Base-by-base conservation (phyloP, 805 yeast species). In the Saccharomycopsis schoenii region DNA sequence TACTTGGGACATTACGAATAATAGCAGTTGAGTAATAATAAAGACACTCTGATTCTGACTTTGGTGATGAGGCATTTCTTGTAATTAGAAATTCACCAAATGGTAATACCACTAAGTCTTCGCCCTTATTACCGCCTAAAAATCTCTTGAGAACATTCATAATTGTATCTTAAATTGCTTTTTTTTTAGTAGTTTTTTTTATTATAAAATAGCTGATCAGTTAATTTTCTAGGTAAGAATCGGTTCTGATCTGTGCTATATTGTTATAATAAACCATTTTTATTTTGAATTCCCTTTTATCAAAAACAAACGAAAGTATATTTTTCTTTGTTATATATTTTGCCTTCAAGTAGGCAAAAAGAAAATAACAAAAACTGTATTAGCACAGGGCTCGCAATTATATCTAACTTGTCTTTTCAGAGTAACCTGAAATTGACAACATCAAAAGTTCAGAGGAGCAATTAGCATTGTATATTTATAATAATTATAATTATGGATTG, bases 41-140 rank as follows among this genome's bases (percentile, higher is more conserved):
- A 21, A 90, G 76, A 67, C 92, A 86, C 72, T 94, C 97, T 41
- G 84, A 76, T 29, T 84, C 91, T 9, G 97, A 92, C 70, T 90
- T 89, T 12, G 97, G 97, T 1, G 96, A 88, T 24, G 78, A 79
- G 5, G 88, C 87, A 0, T 88, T 79, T 57, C 98, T 76, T 17
- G 87, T 79, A 55, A 93, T 76, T 68, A 78, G 88, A 56, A 93
- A 78, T 72, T 85, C 86, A 2, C 97, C 98, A 0, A 86, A 80
- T 1, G 96, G 89, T 57, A 94, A 78, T 67, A 81, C 77, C 10
- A 84, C 82, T 39, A 89, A 72, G 67, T 85, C 85, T 34, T 63
- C 64, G 42, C 80, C 79, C 11, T 84, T 74, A 36, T 79, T 75
- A 15, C 81, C 73, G 2, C 82, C 83, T 66, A 86, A 79, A 64